phyloP scores from a whole-genome alignment of 164 flowering plant genomes.

The Tetrastigma voinierianum region DNA sequence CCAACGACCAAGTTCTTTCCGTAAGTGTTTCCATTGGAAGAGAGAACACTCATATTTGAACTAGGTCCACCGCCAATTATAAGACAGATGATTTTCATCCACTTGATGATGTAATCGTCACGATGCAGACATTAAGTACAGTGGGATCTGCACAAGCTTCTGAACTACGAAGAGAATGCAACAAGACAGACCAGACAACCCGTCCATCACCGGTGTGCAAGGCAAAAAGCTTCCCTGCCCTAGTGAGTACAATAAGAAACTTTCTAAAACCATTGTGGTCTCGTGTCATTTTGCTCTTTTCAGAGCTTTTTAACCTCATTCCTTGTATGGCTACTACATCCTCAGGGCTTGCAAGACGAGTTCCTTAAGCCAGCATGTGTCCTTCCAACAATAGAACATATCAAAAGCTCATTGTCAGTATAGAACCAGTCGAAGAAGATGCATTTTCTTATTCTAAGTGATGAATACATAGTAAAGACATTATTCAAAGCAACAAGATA shows the following conservation, averaged over 20 bases:
- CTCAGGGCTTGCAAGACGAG: conserved; percentile 89
- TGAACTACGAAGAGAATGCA: conserved; percentile 60
- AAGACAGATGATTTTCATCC: conserved; percentile 91
- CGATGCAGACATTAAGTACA: conserved; percentile 64
- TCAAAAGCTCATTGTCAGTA: not conserved
- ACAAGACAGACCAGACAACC: conserved; percentile 79
- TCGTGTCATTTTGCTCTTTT: conserved; percentile 90
- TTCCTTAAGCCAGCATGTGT: conserved; percentile 84
- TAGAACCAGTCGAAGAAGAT: not conserved
- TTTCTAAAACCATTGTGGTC: conserved; percentile 95
- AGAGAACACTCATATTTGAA: conserved; percentile 61
- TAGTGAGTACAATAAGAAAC: conserved; percentile 87
- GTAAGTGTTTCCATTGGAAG: conserved; percentile 89
- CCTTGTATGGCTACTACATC: conserved; percentile 84
- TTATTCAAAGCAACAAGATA: not conserved
- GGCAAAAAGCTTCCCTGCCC: conserved; percentile 81
- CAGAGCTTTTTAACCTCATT: conserved; percentile 82
- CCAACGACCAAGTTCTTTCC: conserved; percentile 58
- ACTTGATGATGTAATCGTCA: conserved; percentile 98
- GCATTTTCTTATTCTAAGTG: not conserved
- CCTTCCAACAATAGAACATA: conserved; percentile 42
- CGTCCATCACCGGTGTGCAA: conserved; percentile 96
- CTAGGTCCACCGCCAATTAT: conserved; percentile 71
- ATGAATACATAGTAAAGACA: too few species aligned
- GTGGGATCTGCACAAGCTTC: conserved; percentile 56